Base-by-base conservation (phyloP, 2,329 filamentous ascomycete genomes). In the Coniochaeta prunicola region DNA sequence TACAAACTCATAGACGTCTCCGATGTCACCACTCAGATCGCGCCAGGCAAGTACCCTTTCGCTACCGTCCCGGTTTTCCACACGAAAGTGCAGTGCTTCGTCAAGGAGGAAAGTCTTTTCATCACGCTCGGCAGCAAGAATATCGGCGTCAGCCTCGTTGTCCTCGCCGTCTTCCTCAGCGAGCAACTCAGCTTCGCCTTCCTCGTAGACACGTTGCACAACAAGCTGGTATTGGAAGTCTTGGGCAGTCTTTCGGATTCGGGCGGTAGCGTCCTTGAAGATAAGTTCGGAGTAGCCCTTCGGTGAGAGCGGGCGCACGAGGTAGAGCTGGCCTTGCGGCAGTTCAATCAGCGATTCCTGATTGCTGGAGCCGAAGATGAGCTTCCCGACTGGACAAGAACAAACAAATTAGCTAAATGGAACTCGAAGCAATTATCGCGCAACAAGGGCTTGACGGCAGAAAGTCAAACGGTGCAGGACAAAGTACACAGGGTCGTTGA, bases 221-320 rank as follows among this genome's bases (percentile, higher is more conserved):
- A 97, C 93, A 13, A 99, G 90, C 73, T 99, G 94, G 72, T 97
- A 99, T 69, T 99, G 92, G 69, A 90, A 97, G 58, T 97, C 92
- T 72, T 96, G 92, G 21, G 90, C 92, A 17, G 94, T 97, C 63
- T 91, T 87, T 64, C 96, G 89, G 69, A 99, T 96, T 63, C 89
- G 91, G 57, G 93, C 91, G 53, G 91, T 90, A 40, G 92, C 89
- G 85, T 99, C 94, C 74, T 94, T 96, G 82, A 97, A 99, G 75
- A 99, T 96, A 71, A 97, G 91, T 75, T 99, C 94, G 1, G 93
- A 97, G 73, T 97, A 97, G 64, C 94, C 94, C 74, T 99, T 99
- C 59, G 93, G 92, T 8, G 93, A 97, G 56, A 91, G 84, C 12
- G 94, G 94, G 67, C 94, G 90, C 67, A 99, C 94, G 65, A 99